A percentile compares a stretch with the other conserved stretches of the same genome.
These are phyloP conservation scores for Medicago ruthenica DNA, from an alignment of 306 rosid species.

Conservation along the genomic window DNA sequence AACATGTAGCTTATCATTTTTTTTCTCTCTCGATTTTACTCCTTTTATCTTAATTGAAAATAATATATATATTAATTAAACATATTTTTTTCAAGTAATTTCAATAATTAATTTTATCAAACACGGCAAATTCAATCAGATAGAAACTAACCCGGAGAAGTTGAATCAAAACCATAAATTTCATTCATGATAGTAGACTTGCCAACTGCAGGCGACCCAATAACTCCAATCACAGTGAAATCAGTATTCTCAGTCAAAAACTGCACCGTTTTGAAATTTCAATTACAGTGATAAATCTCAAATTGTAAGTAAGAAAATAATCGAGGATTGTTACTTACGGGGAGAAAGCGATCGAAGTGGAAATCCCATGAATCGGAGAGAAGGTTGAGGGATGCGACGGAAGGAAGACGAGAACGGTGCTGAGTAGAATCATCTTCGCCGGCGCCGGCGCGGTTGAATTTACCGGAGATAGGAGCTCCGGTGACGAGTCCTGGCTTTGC, in stretches of 20 bases:
- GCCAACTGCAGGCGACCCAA: conserved; percentile 89
- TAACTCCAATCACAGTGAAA: conserved; percentile 83
- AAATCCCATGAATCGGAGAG: conserved; percentile 93
- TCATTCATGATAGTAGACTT: conserved; percentile 89
- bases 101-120: too few species aligned
- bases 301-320: neutral
- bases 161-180: conserved; percentile 81
- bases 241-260: conserved; percentile 89
- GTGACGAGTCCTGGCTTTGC: conserved; percentile 81
- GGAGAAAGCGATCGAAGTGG: conserved; percentile 92
- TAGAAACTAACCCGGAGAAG: conserved; percentile 68
- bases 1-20: too few species aligned
- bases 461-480: conserved; percentile 58
- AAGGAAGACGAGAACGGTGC: conserved; percentile 80
- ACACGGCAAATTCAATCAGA: too few species aligned
- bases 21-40: too few species aligned
- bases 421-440: conserved; percentile 70
- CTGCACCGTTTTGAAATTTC: conserved; percentile 50
- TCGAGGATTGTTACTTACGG: conserved; percentile 50
- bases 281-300: neutral
- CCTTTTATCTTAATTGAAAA: too few species aligned
- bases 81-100: too few species aligned
- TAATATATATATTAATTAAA: too few species aligned
- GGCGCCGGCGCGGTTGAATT: conserved; percentile 64
- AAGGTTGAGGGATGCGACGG: conserved; percentile 85